Evolutionary conservation across 1,284 basidiomycete genomes (phyloP), one percentile per base, ranked within the genome.

Genomic region (Fistulina hepatica): DNA sequence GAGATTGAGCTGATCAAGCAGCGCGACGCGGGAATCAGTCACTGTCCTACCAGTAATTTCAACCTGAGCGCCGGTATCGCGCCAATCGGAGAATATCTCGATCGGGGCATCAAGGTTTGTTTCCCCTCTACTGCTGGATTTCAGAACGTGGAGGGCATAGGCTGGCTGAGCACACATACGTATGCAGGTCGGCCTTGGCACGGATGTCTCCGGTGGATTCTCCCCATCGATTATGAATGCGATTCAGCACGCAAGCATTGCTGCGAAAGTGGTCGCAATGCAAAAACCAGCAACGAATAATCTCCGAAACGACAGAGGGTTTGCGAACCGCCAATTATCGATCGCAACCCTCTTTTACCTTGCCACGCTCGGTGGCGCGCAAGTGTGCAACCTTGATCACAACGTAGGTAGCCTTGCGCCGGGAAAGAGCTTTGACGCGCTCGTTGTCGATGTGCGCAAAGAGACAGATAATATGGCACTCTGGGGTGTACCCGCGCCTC

Each of bases 41-140:
- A 97, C 58, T 97, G 93, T 55, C 93, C 94, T 12, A 83, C 81
- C 23, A 90, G 83, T 51, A 98, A 97, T 56, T 82, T 94, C 54
- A 86, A 95, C 60, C 54, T 97, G 40, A 71, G 80, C 27, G 90
- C 84, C 44, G 93, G 93, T 4, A 69, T 84, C 19, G 83, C 89
- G 2, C 73, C 72, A 16, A 73, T 97, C 8, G 84, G 83, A 3
- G 64, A 71, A 48, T 77, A 86, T 58, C 66, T 95, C 16, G 88
- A 94, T 55, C 62, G 61, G 38, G 90, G 88, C 1, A 73, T 97
- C 56, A 94, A 95, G 68, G 85, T 86, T 41, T 41, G 59, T 48
- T 2, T 30, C 19, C 10, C 16, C 26, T 11, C 10, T 32, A 7
- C 26, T 21, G n/a, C 8, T 21, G 8, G 21, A 23, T 13, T 19